Conservation (phyloP, 2,329 filamentous ascomycete genomes). For the Trematosphaeria pertusa region DNA sequence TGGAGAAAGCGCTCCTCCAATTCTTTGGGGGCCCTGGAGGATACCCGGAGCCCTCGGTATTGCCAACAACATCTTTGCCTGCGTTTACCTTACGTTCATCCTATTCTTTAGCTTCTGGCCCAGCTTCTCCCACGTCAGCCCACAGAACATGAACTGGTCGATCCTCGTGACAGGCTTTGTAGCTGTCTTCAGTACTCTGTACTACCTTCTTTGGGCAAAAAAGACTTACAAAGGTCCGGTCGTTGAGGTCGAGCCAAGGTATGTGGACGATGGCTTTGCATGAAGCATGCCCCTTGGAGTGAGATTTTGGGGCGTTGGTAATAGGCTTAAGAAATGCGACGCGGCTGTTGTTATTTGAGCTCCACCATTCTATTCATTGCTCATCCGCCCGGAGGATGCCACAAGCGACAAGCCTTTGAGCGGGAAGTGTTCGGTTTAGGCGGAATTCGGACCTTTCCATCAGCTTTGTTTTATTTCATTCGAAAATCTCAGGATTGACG, state of each 20-base stretch:
- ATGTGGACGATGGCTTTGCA: no score
- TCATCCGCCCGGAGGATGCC: no score
- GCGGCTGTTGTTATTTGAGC: no score
- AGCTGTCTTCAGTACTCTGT: slow-evolving; percentile 26
- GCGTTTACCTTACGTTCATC: slow-evolving; percentile 29
- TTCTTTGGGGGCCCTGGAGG: slow-evolving; percentile 34
- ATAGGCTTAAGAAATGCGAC: no score
- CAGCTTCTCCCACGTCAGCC: slow-evolving; percentile 18
- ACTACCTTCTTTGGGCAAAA: slow-evolving; percentile 32
- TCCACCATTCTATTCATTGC: no score
- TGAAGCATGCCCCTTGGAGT: no score
- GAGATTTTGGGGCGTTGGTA: no score
- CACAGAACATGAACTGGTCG: slow-evolving; percentile 38
- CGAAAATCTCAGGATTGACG: no score
- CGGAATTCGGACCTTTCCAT: no score
- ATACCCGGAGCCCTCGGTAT: slow-evolving; percentile 25
- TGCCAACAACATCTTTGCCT: slow-evolving; percentile 31
- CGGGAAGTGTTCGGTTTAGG: no score
- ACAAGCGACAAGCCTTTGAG: no score
- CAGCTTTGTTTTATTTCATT: no score
- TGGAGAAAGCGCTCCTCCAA: slow-evolving; percentile 13
- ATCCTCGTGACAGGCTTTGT: slow-evolving; percentile 27
- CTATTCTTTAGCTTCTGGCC: slow-evolving; percentile 42
- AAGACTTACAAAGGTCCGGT: slow-evolving; percentile 35
- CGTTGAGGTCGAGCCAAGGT: slow-evolving; percentile 23